Conservation (phyloP, 169 alveolate genomes). For the Cystoisospora suis region DNA sequence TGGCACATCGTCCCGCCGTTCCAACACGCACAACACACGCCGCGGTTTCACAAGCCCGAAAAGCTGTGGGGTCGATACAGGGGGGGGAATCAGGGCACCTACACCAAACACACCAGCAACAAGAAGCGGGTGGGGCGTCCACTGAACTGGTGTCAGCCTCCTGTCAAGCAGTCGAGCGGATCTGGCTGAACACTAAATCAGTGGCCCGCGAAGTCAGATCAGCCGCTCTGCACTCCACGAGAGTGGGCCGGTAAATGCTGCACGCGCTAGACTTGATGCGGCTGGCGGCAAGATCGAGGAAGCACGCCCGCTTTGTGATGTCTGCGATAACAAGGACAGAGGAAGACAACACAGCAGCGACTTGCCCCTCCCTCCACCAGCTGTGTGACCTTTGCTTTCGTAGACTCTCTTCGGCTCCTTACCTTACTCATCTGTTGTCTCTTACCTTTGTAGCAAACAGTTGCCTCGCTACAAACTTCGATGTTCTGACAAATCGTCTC, state of each 20-base stretch:
- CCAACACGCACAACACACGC: conserved; percentile 18
- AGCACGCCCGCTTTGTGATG: neutral
- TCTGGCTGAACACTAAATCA: neutral
- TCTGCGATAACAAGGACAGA: neutral
- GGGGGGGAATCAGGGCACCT: conserved; percentile 18
- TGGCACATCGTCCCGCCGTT: conserved; percentile 11
- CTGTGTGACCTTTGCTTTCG: neutral
- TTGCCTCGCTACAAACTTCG: conserved; percentile 23
- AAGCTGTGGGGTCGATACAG: neutral
- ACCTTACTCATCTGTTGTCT: neutral
- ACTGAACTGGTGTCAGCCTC: neutral
- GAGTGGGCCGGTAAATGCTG: neutral
- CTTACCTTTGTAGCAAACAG: conserved; percentile 29
- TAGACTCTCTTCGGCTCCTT: neutral
- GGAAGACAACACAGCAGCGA: neutral
- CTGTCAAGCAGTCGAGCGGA: neutral
- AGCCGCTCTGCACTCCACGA: neutral
- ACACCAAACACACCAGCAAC: neutral
- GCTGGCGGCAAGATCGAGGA: neutral
- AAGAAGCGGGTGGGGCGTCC: neutral
- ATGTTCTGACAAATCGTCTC: neutral
- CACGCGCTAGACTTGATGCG: neutral
- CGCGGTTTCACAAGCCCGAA: conserved; percentile 3
- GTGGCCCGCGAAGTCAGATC: neutral
- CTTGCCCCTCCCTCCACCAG: neutral